Conservation (phyloP, 202 grass and related monocot species). For the Tripidium arundinaceum region DNA sequence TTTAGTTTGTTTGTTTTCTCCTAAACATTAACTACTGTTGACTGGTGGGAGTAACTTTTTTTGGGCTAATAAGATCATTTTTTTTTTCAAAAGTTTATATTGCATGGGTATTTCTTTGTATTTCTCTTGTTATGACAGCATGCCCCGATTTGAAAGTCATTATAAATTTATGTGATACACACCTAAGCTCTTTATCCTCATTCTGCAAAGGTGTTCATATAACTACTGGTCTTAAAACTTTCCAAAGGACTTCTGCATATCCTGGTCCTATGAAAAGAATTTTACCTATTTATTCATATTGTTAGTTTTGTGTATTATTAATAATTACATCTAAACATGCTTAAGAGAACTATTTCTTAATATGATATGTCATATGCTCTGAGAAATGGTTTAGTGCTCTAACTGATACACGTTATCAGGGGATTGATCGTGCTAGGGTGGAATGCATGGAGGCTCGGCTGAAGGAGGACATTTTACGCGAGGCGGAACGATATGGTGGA, state of each 20-base stretch:
- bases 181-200: slow-evolving; percentile 4
- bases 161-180: background rate
- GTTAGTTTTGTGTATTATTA: background rate
- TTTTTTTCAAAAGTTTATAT: slow-evolving; percentile 1
- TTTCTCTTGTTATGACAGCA: background rate
- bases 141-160: background rate
- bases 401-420: slow-evolving; percentile 47
- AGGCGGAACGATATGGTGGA: slow-evolving; percentile 69
- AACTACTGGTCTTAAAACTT: slow-evolving; percentile 24
- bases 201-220: slow-evolving; percentile 11
- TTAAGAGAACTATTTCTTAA: slow-evolving; percentile 19
- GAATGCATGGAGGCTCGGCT: slow-evolving; percentile 97
- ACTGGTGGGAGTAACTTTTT: slow-evolving; percentile 1
- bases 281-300: slow-evolving; percentile 19
- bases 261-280: slow-evolving; percentile 3
- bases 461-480: slow-evolving; percentile 93
- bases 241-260: background rate
- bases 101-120: background rate
- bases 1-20: background rate
- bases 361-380: background rate
- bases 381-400: slow-evolving; percentile 16
- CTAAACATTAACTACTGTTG: background rate
- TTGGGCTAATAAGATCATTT: slow-evolving; percentile 2
- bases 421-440: slow-evolving; percentile 84
- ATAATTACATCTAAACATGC: slow-evolving; percentile 15